These are phyloP conservation scores for Dactylonectria estremocensis DNA, from an alignment of 2,329 filamentous ascomycete species.

Conservation along the genomic window DNA sequence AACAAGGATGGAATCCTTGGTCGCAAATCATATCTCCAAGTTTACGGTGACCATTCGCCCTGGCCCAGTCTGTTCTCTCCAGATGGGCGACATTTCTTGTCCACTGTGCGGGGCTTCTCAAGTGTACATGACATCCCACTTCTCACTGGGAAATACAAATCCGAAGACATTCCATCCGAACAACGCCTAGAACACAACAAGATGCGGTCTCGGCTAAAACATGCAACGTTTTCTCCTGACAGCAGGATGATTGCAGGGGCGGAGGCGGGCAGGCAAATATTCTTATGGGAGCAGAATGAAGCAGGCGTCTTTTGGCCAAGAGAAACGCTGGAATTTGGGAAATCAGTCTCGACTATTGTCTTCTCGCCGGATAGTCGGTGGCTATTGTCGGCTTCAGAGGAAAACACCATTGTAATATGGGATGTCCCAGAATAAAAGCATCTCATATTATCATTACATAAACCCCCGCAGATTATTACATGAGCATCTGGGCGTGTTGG, in stretches of 20 bases:
- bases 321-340: not conserved
- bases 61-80: not conserved
- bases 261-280: not conserved
- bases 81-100: not conserved
- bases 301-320: not conserved
- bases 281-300: not conserved
- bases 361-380: not conserved
- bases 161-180: not conserved
- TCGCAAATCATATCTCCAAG: not conserved
- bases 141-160: not conserved
- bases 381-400: not conserved
- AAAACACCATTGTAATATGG: not conserved
- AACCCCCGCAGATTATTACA: too few species aligned
- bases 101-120: not conserved
- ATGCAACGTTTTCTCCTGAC: not conserved
- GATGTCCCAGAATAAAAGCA: not conserved
- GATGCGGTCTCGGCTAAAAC: not conserved
- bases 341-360: not conserved
- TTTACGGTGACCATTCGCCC: not conserved
- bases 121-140: not conserved
- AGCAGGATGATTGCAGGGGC: not conserved
- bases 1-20: not conserved
- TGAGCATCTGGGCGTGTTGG: too few species aligned
- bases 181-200: not conserved
- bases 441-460: too few species aligned